Evolutionary conservation across 805 yeast species (phyloP), one percentile per base, ranked within the genome.

Genomic region (Kuraishia capsulata): DNA sequence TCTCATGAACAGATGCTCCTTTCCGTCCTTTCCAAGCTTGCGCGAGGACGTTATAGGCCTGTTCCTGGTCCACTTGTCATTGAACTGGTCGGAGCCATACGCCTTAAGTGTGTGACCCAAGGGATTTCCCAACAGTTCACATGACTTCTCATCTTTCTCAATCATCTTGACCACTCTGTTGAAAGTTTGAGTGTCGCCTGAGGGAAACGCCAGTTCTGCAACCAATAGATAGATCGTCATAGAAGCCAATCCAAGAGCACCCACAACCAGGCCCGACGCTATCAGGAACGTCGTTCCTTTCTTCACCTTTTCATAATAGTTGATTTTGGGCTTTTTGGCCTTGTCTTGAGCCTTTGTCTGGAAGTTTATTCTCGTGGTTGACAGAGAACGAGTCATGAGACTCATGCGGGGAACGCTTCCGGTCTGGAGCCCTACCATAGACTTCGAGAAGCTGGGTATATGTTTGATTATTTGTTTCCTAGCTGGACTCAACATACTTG

Each of bases 141-240:
- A 78, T 3, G 82, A 79, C 29, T 56, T 57, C 36, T 69, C 69
- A 56, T 81, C 85, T 42, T 79, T 65, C 53, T 89, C 90, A 29
- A 87, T 73, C 49, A 84, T 61, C 10, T 75, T 71, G 24, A 88
- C 88, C 2, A 95, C 94, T 48, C 86, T 74, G 61, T 89, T 88
- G 65, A 89, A 89, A 2, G 94, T 76, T 46, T 81, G 83, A 0
- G 95, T 89, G 53, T 89, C 96, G 19, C 95, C 95, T 1, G 94
- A 81, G 8, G 97, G 96, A 35, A 89, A 72, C 46, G 86, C 76
- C 24, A 89, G 62, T 54, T 89, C 96, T 9, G 81, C 68, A n/a
- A 82, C 71, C 18, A 88, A 73, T 44, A 86, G 69, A 56, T 85
- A 89, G 6, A 85, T 66, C 17, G 88, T 75, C 41, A 79, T 57